phyloP scores from a whole-genome alignment of 116 monocot species.

The Cymodocea nodosa region DNA sequence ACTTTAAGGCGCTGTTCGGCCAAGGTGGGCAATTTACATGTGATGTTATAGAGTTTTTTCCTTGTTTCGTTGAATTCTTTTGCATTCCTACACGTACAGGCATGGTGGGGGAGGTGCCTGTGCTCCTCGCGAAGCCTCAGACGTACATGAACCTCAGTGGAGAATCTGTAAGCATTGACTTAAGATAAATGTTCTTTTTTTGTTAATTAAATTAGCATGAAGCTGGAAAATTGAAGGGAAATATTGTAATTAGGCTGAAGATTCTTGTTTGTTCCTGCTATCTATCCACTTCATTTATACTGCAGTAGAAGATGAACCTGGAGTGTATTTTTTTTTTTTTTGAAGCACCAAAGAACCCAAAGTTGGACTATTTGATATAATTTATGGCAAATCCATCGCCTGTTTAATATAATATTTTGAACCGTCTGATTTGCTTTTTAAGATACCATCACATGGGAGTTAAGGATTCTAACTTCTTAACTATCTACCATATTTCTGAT shows the following conservation, averaged over 20 bases:
- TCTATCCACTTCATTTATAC: too few relatives aligned
- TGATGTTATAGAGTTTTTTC: neutral
- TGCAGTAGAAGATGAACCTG: too few relatives aligned
- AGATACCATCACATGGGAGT: too few relatives aligned
- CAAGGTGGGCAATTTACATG: conserved; percentile 34
- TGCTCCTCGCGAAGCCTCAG: conserved; percentile 91
- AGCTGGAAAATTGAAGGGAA: neutral
- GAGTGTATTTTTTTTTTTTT: too few relatives aligned
- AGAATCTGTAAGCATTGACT: conserved; percentile 45
- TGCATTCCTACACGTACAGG: conserved; percentile 23
- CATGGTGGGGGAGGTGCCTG: conserved; percentile 39
- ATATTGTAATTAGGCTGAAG: too few relatives aligned
- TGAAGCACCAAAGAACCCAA: too few relatives aligned
- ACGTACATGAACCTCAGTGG: conserved; percentile 99
- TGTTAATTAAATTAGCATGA: neutral
- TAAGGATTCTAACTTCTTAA: too few relatives aligned
- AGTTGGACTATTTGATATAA: too few relatives aligned
- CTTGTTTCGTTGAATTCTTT: neutral
- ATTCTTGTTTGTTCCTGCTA: too few relatives aligned
- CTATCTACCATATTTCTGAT: neutral
- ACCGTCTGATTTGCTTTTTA: too few relatives aligned
- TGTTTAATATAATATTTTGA: too few relatives aligned
- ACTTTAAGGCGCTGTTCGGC: conserved; percentile 81
- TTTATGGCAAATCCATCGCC: too few relatives aligned
- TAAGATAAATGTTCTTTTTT: neutral